Evolutionary conservation across 1,139 yeast species (phyloP), one percentile per base, ranked within the genome.

Genomic region (Komagataea norvegica): DNA sequence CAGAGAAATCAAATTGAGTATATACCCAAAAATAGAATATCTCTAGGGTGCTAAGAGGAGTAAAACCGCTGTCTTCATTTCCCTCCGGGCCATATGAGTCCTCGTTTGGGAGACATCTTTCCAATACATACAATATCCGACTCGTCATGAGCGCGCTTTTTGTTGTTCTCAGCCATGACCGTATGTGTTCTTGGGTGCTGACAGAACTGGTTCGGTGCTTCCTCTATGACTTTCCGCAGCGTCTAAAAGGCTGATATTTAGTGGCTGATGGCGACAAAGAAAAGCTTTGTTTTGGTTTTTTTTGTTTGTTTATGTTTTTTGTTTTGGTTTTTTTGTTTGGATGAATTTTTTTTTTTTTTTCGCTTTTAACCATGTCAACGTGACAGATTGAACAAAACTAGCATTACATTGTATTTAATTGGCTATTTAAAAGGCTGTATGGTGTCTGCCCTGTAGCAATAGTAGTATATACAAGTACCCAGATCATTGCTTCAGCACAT

Each of bases 401-500:
- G 10, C 23, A 21, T 21, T 8, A 21, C 23, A 21, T 21, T 21
- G 23, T 24, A 11, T 14, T 24, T 10, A 11, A 24, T n/a, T 11
- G 26, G n/a, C n/a, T n/a, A n/a, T n/a, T n/a, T n/a, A n/a, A n/a
- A n/a, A n/a, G n/a, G n/a, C n/a, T n/a, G n/a, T n/a, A n/a, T n/a
- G n/a, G n/a, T n/a, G n/a, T n/a, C n/a, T n/a, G n/a, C n/a, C n/a
- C n/a, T n/a, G n/a, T n/a, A n/a, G n/a, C n/a, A n/a, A n/a, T n/a
- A n/a, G n/a, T n/a, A n/a, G n/a, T 24, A 24, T 24, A 2, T 4
- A 24, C 26, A 24, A n/a, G n/a, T n/a, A n/a, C n/a, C n/a, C n/a
- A n/a, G n/a, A n/a, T 41, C 53, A 78, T 50, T 79, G 86, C 46
- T 65, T 69, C 26, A 67, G 56, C 8, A 86, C 95, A 57, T 84